Base-by-base conservation (phyloP, 2,329 filamentous ascomycete genomes). In the Emergomyces africanus region DNA sequence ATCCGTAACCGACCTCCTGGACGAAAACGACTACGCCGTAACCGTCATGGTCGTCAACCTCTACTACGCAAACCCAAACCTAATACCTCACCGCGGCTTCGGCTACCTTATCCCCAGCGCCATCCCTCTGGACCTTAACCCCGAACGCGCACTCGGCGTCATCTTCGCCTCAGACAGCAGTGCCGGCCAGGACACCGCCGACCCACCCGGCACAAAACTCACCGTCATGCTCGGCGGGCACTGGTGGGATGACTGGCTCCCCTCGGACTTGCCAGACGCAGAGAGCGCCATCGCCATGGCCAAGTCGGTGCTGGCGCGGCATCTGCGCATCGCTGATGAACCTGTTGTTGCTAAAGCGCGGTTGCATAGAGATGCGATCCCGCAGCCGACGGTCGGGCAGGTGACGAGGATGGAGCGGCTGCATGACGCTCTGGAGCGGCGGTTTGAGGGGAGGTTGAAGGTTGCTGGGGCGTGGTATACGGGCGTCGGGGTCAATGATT, bases 191-290 rank as follows among this genome's bases (percentile, higher is more conserved):
- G 82, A 87, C 68, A 77, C 74, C 3, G 78, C 72, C 23, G 44
- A 48, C 9, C 42, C 42, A 1, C 68, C 71, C 0, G 90, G 89
- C 28, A 95, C 90, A 15, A 96, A 95, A 71, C 74, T 97, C 57
- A 96, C 92, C 18, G 88, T 97, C 66, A 95, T 99, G 84, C 78
- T 99, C 59, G 94, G 94, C 61, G 94, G 94, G 1, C 90, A 96
- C 74, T 90, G 89, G 81, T 97, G 89, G 89, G 80, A 90, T 70
- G 81, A 77, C 60, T 84, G 80, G 76, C 68, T 66, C 64, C 51
- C 68, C 54, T 67, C 72, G 1, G 74, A 77, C 44, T 83, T 82
- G 60, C 90, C 90, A 0, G 76, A 81, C 56, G 79, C 85, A 62
- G 77, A 85, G 15, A 80, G 88, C 64, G 90, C 84, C 18, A 75